Base-by-base conservation (phyloP, 2,329 filamentous ascomycete genomes). In the Xylaria sp. region DNA sequence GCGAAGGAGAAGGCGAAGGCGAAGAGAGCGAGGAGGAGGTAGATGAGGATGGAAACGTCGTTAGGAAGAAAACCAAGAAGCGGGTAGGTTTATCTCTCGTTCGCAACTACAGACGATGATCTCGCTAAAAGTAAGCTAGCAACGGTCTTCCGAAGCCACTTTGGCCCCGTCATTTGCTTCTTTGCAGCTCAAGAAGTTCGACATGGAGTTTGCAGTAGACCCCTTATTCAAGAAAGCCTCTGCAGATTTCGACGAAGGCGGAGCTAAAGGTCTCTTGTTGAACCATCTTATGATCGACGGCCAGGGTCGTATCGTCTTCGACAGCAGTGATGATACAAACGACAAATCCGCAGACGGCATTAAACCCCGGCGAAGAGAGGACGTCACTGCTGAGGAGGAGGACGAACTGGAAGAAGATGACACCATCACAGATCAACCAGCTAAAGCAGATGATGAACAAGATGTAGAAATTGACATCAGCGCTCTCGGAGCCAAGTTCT, bases 141-240 rank as follows among this genome's bases (percentile, higher is more conserved):
- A 92, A 79, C 87, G 93, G 66, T 94, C 93, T 28, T 94, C 96
- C 9, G 96, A 99, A 81, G 91, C 93, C n/a, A 99, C 96, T 0
- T 84, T 99, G 6, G 96, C 93, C 3, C 90, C 93, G 0, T 96
- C 93, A 0, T 98, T 98, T 79, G 89, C 91, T 48, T 90, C 94
- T 20, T 79, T 99, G 63, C 93, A 97, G 78, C 85, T 98, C 74
- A 99, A 99, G 81, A 99, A 98, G 80, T 94, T 99, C 76, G 96
- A 99, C 75, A 86, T 98, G 52, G 96, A 99, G 76, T 97, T 99
- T 72, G 90, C 94, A 0, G 95, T 99, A 5, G 96, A 99, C 77
- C 96, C 96, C 2, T 82, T 99, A n/a, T 99, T 99, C 87, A 99
- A 99, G 78, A 99, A 99, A 78, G 95, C 95, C 0, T 97, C 95